Evolutionary conservation across 1,284 basidiomycete genomes (phyloP), one percentile per base, ranked within the genome.

Genomic region (Phenoliferia sp.): DNA sequence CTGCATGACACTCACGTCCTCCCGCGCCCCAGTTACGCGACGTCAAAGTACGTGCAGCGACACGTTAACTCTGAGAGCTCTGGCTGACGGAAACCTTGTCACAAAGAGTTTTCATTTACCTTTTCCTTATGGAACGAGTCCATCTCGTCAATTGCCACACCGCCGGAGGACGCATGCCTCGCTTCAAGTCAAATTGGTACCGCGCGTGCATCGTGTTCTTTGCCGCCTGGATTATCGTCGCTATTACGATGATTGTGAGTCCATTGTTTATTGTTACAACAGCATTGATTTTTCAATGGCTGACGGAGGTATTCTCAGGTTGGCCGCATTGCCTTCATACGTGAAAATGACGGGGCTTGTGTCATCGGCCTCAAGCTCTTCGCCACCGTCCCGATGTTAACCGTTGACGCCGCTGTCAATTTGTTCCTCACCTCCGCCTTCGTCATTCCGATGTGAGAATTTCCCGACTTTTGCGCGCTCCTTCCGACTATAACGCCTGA

Each of bases 351-450:
- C 48, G 79, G 79, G 7, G 75, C 76, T 0, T 84, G 84, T 68
- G 73, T 82, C 22, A 84, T 84, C 32, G 83, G 83, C 1, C 73
- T 84, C n/a, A 76, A 76, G 17, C 58, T 62, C 26, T 66, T 36
- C 34, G 76, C 77, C 1, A 81, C 82, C 1, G 77, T 83, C 29
- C 76, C 81, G 0, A 78, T 83, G 26, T 75, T 84, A 28, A 26
- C 32, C 17, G 59, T 52, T 67, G 83, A 83, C 50, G 73, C 82
- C 70, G 79, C 77, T 68, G 77, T 83, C 72, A 83, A 81, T 69
- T 57, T 82, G 32, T 76, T 81, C 66, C 76, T 85, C 48, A 84
- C 83, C 1, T 69, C 69, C 3, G 79, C 84, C 19, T 85, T 85
- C 75, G 70, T 84, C 19, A 80, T 79, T 76, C 84, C 84, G 0